Conservation (phyloP, 768 basidiomycete genomes). For the Phlegmacium glaucopus region DNA sequence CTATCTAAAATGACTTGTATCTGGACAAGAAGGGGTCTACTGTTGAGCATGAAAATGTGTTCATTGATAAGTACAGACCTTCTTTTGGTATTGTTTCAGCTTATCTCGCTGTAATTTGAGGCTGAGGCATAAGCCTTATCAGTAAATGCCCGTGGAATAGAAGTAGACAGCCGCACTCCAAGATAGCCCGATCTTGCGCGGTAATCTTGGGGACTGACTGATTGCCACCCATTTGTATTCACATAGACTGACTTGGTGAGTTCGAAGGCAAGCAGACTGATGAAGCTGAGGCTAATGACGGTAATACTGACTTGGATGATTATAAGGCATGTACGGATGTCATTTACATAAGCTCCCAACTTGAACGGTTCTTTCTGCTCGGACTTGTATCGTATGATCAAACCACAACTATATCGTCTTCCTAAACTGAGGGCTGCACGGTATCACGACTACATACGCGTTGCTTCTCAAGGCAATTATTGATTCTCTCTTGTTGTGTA, state of each 20-base stretch:
- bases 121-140: constrained; percentile 39
- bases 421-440: constrained; percentile 16
- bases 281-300: background rate
- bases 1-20: constrained; percentile 83
- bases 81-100: constrained; percentile 92
- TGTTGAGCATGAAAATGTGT: background rate
- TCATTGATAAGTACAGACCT: constrained; percentile 42
- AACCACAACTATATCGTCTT: constrained; percentile 8
- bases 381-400: constrained; percentile 21
- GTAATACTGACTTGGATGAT: too few relatives aligned
- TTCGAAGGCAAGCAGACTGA: background rate
- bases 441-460: constrained; percentile 77
- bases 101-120: constrained; percentile 97
- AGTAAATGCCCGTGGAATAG: constrained; percentile 8
- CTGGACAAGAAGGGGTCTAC: constrained; percentile 37
- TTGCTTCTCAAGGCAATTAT: constrained; percentile 31
- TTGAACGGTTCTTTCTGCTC: constrained; percentile 1
- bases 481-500: background rate
- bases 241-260: background rate
- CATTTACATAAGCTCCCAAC: too few relatives aligned
- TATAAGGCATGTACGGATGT: too few relatives aligned
- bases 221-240: constrained; percentile 55
- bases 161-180: constrained; percentile 67
- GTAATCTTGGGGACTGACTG: constrained; percentile 88
- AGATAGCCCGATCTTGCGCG: constrained; percentile 87